A percentile compares a stretch with the other conserved stretches of the same genome.
phyloP scores from a whole-genome alignment of 805 yeast species.

The Saccharomycopsis lassenensis region DNA sequence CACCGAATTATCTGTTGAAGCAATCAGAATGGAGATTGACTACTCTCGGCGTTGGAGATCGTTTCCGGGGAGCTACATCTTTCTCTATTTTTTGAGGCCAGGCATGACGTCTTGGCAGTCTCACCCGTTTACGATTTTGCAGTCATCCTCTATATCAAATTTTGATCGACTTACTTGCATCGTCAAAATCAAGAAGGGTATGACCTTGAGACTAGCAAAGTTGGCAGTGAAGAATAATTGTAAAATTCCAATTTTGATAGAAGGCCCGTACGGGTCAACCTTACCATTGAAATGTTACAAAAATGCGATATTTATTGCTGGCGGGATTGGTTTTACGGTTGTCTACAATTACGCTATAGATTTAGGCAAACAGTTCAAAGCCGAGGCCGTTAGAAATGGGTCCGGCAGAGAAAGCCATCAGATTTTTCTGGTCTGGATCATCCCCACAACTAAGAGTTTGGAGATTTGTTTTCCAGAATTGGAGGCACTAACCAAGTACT shows the following conservation, averaged over 20 bases:
- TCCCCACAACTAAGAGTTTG: constrained; percentile 12
- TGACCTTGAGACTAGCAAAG: constrained; percentile 29
- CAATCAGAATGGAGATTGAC: constrained; percentile 36
- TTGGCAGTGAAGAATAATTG: constrained; percentile 21
- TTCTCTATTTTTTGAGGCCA: constrained; percentile 36
- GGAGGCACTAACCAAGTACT: constrained; percentile 1
- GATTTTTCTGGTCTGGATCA: constrained; percentile 14
- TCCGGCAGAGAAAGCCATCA: constrained; percentile 1
- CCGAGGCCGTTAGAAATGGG: constrained; percentile 4
- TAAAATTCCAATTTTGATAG: constrained; percentile 32
- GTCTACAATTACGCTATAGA: constrained; percentile 37
- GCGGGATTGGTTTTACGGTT: constrained; percentile 69
- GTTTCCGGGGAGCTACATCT: constrained; percentile 35
- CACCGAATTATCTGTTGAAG: not conserved
- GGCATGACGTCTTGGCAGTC: constrained; percentile 43
- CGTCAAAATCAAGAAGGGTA: constrained; percentile 38
- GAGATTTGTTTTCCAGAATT: constrained; percentile 14
- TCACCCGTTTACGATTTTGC: constrained; percentile 46
- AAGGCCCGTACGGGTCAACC: constrained; percentile 62
- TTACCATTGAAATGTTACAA: constrained; percentile 39
- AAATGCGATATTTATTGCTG: constrained; percentile 51
- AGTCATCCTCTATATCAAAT: constrained; percentile 24
- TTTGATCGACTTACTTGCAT: constrained; percentile 28
- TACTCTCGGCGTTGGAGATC: constrained; percentile 33
- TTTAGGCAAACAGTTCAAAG: constrained; percentile 20